Evolutionary conservation across 2,329 filamentous ascomycete genomes (phyloP), one percentile per base, ranked within the genome.

Genomic region (Trichoderma afroharzianum): DNA sequence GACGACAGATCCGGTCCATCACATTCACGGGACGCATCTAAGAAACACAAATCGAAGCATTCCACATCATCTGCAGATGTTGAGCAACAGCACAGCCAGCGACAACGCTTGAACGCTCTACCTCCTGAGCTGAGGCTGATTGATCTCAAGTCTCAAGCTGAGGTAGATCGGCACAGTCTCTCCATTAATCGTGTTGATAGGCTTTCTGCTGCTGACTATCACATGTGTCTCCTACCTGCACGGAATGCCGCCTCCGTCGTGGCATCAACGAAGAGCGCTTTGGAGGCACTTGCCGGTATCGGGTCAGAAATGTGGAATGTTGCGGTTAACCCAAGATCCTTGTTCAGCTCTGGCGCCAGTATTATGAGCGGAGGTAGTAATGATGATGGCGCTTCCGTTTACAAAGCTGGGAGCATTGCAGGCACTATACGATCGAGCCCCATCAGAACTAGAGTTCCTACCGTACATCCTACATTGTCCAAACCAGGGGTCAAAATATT

Each of bases 71-170:
- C 88, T 1, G 82, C 81, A 6, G 83, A 85, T 24, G 88, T 86
- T 72, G 88, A 89, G 68, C 89, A 91, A 8, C 85, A 87, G 15
- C 89, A 91, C 33, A 92, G 92, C 66, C 86, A 91, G 73, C 88
- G 87, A 68, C 88, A 92, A 68, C 90, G 92, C 21, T 90, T 92
- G 68, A 96, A 94, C 76, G 94, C 94, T 36, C 86, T 93, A 30
- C 92, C 93, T 24, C 96, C 96, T 0, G 95, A 99, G 81, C 86
- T 99, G 71, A 91, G 96, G 70, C 88, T 99, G 7, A 96, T 99
- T 72, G 94, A 98, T 79, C 89, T 98, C 11, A 88, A 90, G 30
- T 95, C 93, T 0, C 93, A 98, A 80, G 88, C 95, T 14, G 94
- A 96, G 79, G 87, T 96, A 21, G 94, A 97, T 80, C 94, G 95